Percentiles rank a stretch among this genome's conserved stretches.
Conservation (phyloP, 148 eudicot species). For the Vaccinium myrtillus region DNA sequence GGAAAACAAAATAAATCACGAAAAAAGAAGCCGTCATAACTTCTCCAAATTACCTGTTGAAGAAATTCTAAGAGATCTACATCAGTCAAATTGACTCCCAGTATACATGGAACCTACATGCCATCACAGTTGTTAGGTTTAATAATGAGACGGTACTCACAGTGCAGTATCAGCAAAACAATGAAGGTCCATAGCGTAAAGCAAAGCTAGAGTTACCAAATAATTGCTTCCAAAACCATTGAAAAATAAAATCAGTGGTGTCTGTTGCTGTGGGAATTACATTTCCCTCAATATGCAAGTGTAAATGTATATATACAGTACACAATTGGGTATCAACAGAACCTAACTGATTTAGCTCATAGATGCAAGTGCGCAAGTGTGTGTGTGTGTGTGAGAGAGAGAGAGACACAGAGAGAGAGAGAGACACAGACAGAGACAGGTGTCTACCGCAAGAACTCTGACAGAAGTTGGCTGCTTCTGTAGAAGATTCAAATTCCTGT, state of each 20-base stretch:
- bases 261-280: neutral
- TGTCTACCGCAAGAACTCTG: conserved; percentile 68
- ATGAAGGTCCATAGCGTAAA: neutral
- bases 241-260: neutral
- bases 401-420: neutral
- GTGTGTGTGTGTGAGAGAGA: neutral
- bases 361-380: neutral
- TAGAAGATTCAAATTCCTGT: conserved; percentile 73
- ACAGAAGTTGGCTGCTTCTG: conserved; percentile 52
- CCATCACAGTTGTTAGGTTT: neutral
- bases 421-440: neutral
- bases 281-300: neutral
- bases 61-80: conserved; percentile 80
- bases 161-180: neutral
- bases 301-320: neutral
- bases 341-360: neutral
- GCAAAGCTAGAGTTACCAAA: neutral
- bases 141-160: neutral
- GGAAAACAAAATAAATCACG: neutral
- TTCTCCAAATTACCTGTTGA: conserved; percentile 57
- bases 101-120: conserved; percentile 86
- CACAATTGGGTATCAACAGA: neutral
- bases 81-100: conserved; percentile 84
- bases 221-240: neutral
- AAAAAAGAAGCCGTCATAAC: neutral